Evolutionary conservation across 768 basidiomycete species (phyloP), one percentile per base, ranked within the genome.

Genomic region (Sporobolomyces pararoseus): DNA sequence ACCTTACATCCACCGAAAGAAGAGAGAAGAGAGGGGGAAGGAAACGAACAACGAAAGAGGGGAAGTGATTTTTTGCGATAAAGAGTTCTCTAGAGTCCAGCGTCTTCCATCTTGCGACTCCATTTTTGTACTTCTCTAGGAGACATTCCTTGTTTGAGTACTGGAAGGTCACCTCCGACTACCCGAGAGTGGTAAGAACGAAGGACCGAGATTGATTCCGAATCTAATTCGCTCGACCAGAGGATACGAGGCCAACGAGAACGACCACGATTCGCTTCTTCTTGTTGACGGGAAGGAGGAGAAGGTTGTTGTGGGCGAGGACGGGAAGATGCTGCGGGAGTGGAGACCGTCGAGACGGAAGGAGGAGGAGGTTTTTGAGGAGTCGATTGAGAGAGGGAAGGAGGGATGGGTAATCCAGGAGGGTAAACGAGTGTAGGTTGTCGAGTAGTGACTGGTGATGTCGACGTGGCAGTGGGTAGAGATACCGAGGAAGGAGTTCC

Each of bases 171-270:
- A 0, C 44, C 53, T 27, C 71, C 71, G 34, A 73, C 67, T 25
- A 68, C 71, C 25, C 71, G 67, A 46, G 50, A 44, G 46, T 73
- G 72, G 65, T 73, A 73, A 46, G 66, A 39, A 4, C 31, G 27
- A 3, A 73, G 39, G 42, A 73, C 68, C 23, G 14, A 14, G 39
- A 73, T 53, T 37, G 68, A 63, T 27, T 70, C 62, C 12, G 19
- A 1, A 52, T 73, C 72, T 54, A 73, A 34, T 35, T 70, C 58
- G 9, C 57, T 60, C 34, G 65, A 65, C 72, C 72, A 73, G 34
- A 73, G 68, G 60, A 73, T 53, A 3, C 72, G 61, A 4, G 72
- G 72, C 68, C 68, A 73, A 34, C 72, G 53, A 27, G 67, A 69
- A 9, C 72, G 64, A 23, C 72, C 72, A 13, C 72, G 66, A 1